Percentiles rank a stretch among this genome's conserved stretches.
Conservation (phyloP, 768 basidiomycete genomes). For the Scleroderma citrinum region DNA sequence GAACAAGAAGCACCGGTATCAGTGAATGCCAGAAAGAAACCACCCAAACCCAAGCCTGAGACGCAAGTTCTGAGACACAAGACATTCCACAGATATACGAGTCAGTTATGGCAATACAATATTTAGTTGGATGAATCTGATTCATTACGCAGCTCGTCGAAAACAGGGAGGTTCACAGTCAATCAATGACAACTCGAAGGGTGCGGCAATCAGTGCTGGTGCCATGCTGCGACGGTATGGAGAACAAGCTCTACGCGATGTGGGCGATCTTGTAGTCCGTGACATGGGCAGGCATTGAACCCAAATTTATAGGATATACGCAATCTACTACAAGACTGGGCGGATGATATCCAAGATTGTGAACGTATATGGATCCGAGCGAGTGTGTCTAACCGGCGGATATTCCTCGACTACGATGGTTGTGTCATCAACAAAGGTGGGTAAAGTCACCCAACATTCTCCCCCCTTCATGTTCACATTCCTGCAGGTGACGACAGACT, state of each 20-base stretch:
- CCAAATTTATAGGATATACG: constrained; percentile 69
- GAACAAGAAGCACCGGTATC: constrained; percentile 35
- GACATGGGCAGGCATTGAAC: not conserved
- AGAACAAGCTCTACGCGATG: constrained; percentile 87
- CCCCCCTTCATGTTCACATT: not conserved
- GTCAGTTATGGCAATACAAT: constrained; percentile 42
- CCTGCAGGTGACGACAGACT: constrained; percentile 61
- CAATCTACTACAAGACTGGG: constrained; percentile 76
- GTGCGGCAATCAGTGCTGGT: constrained; percentile 89
- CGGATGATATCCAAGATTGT: constrained; percentile 76
- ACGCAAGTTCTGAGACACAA: constrained; percentile 83
- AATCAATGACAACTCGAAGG: constrained; percentile 88
- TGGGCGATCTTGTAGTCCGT: constrained; percentile 30
- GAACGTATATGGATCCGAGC: constrained; percentile 92
- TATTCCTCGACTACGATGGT: constrained; percentile 86
- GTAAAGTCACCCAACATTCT: not conserved
- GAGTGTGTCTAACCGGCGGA: constrained; percentile 78
- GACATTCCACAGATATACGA: constrained; percentile 98
- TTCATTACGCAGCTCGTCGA: constrained; percentile 65
- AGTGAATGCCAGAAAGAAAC: constrained; percentile 45
- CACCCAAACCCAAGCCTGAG: constrained; percentile 65
- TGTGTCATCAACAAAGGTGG: constrained; percentile 63
- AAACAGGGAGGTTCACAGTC: constrained; percentile 98
- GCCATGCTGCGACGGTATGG: constrained; percentile 92
- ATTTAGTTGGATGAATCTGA: constrained; percentile 5